Evolutionary conservation across 306 rosid species (phyloP).

Genomic region (Psophocarpus tetragonolobus): DNA sequence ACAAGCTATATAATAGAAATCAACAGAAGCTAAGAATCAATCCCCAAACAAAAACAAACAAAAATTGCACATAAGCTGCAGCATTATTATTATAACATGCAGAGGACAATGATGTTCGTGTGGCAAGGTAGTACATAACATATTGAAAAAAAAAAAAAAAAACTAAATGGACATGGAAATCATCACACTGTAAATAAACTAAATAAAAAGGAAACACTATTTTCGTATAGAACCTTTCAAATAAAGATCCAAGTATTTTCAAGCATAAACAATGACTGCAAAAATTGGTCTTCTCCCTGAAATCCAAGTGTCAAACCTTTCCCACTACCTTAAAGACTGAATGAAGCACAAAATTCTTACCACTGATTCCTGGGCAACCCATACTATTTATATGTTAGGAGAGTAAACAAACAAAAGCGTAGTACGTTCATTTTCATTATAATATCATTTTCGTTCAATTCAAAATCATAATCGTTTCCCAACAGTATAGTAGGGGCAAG

Average conservation of each 20-base stretch:
- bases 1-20: background rate
- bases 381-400: background rate
- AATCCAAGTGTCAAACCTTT: background rate
- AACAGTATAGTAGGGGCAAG: background rate
- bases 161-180: background rate
- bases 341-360: background rate
- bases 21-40: background rate
- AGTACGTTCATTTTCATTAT: background rate
- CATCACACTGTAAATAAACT: background rate
- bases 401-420: background rate
- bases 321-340: background rate
- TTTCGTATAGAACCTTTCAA: background rate
- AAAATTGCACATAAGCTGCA: background rate
- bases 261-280: background rate
- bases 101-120: background rate
- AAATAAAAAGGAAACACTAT: background rate
- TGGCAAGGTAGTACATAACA: background rate
- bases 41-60: background rate
- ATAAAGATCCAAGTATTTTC: background rate
- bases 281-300: background rate
- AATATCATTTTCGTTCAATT: constrained; percentile 3
- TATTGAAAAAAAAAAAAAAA: background rate
- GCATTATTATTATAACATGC: background rate
- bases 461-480: background rate
- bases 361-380: background rate